Conservation (phyloP, 1,284 basidiomycete genomes). For the Ustilago tritici region DNA sequence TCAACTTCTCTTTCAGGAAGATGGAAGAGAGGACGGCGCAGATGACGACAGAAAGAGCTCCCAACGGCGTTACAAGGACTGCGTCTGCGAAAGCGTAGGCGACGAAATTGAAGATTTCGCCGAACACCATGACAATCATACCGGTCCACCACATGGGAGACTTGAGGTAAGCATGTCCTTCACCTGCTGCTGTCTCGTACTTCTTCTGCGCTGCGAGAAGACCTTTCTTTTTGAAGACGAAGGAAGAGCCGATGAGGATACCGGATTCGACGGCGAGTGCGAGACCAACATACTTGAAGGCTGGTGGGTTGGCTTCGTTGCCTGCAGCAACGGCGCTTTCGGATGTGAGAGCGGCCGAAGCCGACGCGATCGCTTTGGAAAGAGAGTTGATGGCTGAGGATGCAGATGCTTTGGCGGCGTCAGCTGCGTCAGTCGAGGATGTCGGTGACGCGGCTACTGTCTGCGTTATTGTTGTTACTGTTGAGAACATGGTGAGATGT, state of each 20-base stretch:
- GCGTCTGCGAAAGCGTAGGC: slow-evolving; percentile 91
- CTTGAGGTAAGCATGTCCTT: slow-evolving; percentile 89
- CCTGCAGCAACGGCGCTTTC: slow-evolving; percentile 54
- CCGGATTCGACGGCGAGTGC: slow-evolving; percentile 86
- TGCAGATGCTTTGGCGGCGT: slow-evolving; percentile 50
- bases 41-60: slow-evolving; percentile 94
- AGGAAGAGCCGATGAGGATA: slow-evolving; percentile 89
- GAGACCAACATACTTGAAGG: slow-evolving; percentile 75
- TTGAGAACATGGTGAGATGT: slow-evolving; percentile 32
- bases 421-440: slow-evolving; percentile 27
- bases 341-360: slow-evolving; percentile 56
- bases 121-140: slow-evolving; percentile 66
- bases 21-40: slow-evolving; percentile 92
- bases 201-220: slow-evolving; percentile 69
- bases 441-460: slow-evolving; percentile 26
- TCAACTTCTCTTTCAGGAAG: slow-evolving; percentile 89
- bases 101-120: slow-evolving; percentile 67
- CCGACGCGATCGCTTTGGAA: slow-evolving; percentile 57
- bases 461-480: slow-evolving; percentile 29
- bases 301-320: slow-evolving; percentile 55
- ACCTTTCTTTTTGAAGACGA: slow-evolving; percentile 87
- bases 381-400: slow-evolving; percentile 52
- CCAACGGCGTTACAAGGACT: slow-evolving; percentile 92
- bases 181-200: slow-evolving; percentile 78
- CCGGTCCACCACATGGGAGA: slow-evolving; percentile 68